Evolutionary conservation across 352 stramenopile genomes (phyloP), one percentile per base, ranked within the genome.

Genomic region (Phytophthora fragariae): DNA sequence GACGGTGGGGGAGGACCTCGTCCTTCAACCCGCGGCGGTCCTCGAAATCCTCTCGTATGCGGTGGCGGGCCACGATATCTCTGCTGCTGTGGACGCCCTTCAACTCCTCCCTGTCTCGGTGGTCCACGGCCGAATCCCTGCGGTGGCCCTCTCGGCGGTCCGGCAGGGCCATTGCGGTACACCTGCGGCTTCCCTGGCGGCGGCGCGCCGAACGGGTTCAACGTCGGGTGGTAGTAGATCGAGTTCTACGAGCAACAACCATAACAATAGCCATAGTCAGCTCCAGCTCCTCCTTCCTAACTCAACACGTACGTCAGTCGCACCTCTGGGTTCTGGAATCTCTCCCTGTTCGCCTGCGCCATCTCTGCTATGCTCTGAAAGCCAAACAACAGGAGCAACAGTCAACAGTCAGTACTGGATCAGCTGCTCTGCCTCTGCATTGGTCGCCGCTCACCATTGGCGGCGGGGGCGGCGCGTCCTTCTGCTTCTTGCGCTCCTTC

Each of bases 191-290:
- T 77, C 14, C 87, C 87, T 21, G 87, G 87, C 1, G 87, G 87
- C 7, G 87, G 87, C 1, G 86, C 85, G 19, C 87, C 87, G 29
- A 93, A 94, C 1, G 87, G 87, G 37, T 94, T 94, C 9, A 94
- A 58, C 19, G 85, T 91, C n/a, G 85, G 85, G 49, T 94, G 85
- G 56, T 93, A 94, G 64, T 94, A 93, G 49, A 94, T 85, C 1
- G 87, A 94, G 50, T 92, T 94, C 84, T 92, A 37, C 21, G 67
- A 63, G 21, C 8, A 62, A 3, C 29, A 56, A 44, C 17, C 41
- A 19, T 35, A 6, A 8, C 47, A 68, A n/a, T 41, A 0, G 3
- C 14, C 41, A 21, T 3, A 15, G 35, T 41, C 41, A 49, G 41
- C 2, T 46, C 21, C 37, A 54, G 14, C 27, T 50, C 5, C 29